Evolutionary conservation across 495 filamentous ascomycete genomes (phyloP).

Genomic region (Ramalina intermedia): DNA sequence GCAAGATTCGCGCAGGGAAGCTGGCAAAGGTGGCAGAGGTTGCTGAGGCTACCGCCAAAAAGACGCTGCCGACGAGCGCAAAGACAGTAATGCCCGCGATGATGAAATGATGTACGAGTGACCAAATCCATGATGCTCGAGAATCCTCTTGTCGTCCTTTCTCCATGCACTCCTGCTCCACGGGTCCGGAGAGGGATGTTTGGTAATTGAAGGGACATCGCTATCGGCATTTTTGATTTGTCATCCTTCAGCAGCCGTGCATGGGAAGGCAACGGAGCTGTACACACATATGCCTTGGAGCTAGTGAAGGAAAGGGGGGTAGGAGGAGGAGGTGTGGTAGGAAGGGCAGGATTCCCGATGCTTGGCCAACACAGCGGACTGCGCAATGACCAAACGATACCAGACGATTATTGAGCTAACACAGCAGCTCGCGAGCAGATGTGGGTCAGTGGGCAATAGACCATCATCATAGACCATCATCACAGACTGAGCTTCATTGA

Average conservation of each 20-base stretch:
- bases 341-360: too few species aligned
- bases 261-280: conserved; percentile 68
- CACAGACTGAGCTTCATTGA: neutral
- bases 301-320: neutral
- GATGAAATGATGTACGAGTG: conserved; percentile 6
- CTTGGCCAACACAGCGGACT: too few species aligned
- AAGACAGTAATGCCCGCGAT: conserved; percentile 9
- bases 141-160: conserved; percentile 51
- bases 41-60: conserved; percentile 9
- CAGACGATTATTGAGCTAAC: neutral
- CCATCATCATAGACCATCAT: neutral
- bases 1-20: conserved; percentile 53
- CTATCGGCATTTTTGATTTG: conserved; percentile 76
- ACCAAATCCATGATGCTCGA: neutral
- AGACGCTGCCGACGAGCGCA: conserved; percentile 5
- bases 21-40: conserved; percentile 48
- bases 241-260: conserved; percentile 89
- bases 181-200: conserved; percentile 55
- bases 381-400: neutral
- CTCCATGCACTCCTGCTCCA: conserved; percentile 77
- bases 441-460: neutral
- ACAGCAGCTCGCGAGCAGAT: neutral
- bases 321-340: too few species aligned
- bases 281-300: conserved; percentile 97
- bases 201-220: conserved; percentile 73